These are phyloP conservation scores for Penicillium herquei DNA, from an alignment of 495 filamentous ascomycete genomes.

Conservation along the genomic window DNA sequence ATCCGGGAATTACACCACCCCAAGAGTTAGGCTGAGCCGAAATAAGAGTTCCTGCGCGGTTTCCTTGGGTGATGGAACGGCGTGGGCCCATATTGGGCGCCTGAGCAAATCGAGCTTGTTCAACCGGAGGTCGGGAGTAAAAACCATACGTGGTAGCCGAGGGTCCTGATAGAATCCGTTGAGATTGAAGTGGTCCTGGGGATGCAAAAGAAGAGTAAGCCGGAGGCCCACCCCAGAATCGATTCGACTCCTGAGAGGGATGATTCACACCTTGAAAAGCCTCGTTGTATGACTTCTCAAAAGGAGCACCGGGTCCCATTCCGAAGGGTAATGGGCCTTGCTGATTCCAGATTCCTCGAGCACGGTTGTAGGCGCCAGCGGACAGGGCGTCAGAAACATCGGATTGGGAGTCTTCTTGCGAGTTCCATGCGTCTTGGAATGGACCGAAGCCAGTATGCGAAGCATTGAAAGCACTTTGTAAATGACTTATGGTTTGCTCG, in stretches of 20 bases:
- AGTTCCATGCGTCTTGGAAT: constrained; percentile 61
- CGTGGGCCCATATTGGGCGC: constrained; percentile 36
- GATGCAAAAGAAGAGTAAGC: constrained; percentile 19
- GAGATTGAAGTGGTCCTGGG: constrained; percentile 24
- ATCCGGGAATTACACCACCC: constrained; percentile 33
- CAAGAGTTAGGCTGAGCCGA: constrained; percentile 26
- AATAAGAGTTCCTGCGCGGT: constrained; percentile 37
- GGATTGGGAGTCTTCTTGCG: constrained; percentile 66
- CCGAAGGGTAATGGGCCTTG: constrained; percentile 30
- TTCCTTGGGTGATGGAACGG: constrained; percentile 38
- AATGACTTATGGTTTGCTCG: constrained; percentile 52
- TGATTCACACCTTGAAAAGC: constrained; percentile 21
- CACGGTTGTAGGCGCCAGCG: constrained; percentile 56
- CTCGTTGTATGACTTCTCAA: constrained; percentile 33
- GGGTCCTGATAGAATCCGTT: constrained; percentile 44
- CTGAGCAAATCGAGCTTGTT: constrained; percentile 32
- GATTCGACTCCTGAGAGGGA: constrained; percentile 27
- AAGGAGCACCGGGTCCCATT: constrained; percentile 19
- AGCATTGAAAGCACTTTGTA: constrained; percentile 55
- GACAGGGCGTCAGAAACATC: constrained; percentile 62
- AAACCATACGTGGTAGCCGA: constrained; percentile 31
- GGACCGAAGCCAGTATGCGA: constrained; percentile 48
- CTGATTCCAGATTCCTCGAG: constrained; percentile 62
- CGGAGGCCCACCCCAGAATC: constrained; percentile 31
- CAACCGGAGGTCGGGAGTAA: constrained; percentile 27